A percentile compares a stretch with the other conserved stretches of the same genome.
Conservation (phyloP, 768 basidiomycete genomes). For the Pholiota molesta region DNA sequence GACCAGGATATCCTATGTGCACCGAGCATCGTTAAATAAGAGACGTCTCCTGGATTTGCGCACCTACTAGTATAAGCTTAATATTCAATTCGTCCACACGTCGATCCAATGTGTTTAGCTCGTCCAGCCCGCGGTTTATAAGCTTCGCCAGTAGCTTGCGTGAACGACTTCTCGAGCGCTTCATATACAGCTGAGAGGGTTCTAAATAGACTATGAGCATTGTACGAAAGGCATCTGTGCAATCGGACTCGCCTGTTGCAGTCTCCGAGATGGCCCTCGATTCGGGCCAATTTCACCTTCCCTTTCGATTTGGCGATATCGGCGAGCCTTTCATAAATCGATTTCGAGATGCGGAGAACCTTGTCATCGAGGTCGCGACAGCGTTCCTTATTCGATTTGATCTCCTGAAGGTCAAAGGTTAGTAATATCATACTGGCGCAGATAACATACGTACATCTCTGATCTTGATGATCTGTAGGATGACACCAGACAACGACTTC, state of each 20-base stretch:
- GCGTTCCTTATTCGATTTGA: conserved; percentile 1
- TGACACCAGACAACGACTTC: background rate
- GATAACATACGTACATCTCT: background rate
- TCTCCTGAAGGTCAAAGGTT: background rate
- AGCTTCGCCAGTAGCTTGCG: background rate
- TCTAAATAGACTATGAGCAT: background rate
- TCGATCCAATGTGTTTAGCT: background rate
- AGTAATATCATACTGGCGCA: background rate
- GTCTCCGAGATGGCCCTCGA: background rate
- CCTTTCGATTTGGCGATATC: background rate
- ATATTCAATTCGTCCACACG: background rate
- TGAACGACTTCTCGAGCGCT: background rate
- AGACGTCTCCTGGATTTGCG: no score
- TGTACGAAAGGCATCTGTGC: background rate
- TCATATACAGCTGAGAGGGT: background rate
- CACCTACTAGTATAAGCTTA: conserved; percentile 1
- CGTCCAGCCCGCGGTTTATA: background rate
- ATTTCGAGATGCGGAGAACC: conserved; percentile 1
- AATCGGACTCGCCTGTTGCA: background rate
- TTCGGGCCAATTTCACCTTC: background rate
- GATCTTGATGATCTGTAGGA: conserved; percentile 1
- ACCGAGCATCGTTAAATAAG: background rate
- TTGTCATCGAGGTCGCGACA: conserved; percentile 2
- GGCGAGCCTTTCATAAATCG: background rate
- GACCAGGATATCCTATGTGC: background rate